Evolutionary conservation across 2,329 filamentous ascomycete species (phyloP), one percentile per base, ranked within the genome.

Genomic region (Alternaria consortialis): DNA sequence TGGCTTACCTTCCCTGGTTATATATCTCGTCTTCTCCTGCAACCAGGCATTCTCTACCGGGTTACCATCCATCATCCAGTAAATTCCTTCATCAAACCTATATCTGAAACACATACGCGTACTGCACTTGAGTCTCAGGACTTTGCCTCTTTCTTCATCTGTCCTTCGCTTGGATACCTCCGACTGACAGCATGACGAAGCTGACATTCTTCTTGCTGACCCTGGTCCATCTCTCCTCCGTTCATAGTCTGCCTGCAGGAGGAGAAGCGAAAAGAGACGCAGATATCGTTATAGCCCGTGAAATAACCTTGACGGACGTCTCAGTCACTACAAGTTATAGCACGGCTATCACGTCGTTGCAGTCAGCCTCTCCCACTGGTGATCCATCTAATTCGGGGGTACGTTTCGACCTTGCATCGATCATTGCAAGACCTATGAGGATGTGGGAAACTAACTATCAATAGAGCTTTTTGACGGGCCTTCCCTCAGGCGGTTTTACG

Each of bases 281-380:
- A 11, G 56, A 48, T 7, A 40, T 25, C 8, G 17, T 74, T 12
- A 63, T 65, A 11, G 64, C 69, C n/a, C 72, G 74, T 32, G 68
- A 58, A 1, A 67, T 77, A 23, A 68, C 69, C 0, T 32, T 74
- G 5, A 69, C 71, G 1, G 63, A 63, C 15, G 25, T 73, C 7
- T 58, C 63, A 2, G 67, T 71, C 8, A 77, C 75, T 1, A 78
- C 72, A 17, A 77, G 71, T 54, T 78, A 76, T 52, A 75, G 65
- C 25, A 72, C 66, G 36, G 53, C 64, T 3, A 63, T 75, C n/a
- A 59, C 68, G 23, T 65, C 72, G 4, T 46, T 78, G 17, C 76
- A 78, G 53, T 71, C 71, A 11, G 69, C 64, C 27, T 68, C 67
- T 20, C 40, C 60, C n/a, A 75, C 75, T 7, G 56, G 68, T 4